These are phyloP conservation scores for Phytophthora ohioensis DNA, from an alignment of 352 stramenopile species.

Conservation along the genomic window DNA sequence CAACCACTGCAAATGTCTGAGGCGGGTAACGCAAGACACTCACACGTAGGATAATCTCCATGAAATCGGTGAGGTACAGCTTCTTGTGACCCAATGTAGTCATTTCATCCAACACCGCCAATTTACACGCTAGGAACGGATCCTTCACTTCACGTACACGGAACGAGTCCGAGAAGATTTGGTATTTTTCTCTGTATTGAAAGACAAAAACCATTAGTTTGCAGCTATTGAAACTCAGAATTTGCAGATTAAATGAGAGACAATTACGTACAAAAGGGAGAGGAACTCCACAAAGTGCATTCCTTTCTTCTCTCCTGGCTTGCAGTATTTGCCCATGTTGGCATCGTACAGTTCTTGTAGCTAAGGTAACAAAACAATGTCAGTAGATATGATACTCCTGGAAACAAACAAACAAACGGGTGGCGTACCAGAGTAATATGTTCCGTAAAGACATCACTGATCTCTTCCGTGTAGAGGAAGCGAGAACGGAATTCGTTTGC, in stretches of 20 bases:
- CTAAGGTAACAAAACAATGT: conserved; percentile 30
- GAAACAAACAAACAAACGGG: not conserved
- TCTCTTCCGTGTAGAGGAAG: conserved; percentile 81
- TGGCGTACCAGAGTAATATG: conserved; percentile 71
- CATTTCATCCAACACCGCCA: conserved; percentile 83
- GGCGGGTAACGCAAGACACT: conserved; percentile 69
- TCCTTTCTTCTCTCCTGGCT: conserved; percentile 77
- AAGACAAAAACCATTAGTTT: not conserved
- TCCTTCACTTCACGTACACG: conserved; percentile 74
- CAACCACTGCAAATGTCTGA: conserved; percentile 38
- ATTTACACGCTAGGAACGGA: conserved; percentile 75
- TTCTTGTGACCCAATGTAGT: conserved; percentile 74
- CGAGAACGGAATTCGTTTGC: conserved; percentile 75
- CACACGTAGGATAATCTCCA: conserved; percentile 77
- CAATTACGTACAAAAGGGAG: conserved; percentile 47
- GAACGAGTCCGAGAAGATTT: conserved; percentile 73
- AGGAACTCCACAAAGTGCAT: conserved; percentile 83
- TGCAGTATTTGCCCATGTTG: conserved; percentile 80
- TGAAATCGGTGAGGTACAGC: conserved; percentile 79
- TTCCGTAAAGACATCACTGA: conserved; percentile 78
- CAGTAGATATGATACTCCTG: not conserved
- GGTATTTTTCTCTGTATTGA: conserved; percentile 60
- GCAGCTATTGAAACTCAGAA: too few relatives aligned
- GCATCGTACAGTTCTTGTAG: conserved; percentile 79
- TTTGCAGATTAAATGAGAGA: not conserved